Percentiles rank a stretch among this genome's conserved stretches.
Evolutionary conservation across 164 flowering plant species (phyloP).

Genomic region (Sedum album): DNA sequence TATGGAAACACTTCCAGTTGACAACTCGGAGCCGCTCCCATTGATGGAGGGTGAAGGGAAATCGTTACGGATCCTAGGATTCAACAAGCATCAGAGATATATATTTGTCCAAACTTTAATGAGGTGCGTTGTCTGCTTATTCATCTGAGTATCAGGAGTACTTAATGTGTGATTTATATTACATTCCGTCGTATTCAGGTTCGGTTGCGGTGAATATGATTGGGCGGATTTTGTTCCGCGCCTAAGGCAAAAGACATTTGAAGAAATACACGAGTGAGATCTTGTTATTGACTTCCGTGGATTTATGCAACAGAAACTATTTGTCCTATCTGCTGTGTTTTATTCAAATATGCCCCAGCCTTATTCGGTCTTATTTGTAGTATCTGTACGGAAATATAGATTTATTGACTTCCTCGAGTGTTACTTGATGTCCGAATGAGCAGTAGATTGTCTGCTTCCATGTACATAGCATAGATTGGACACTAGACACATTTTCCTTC

Average conservation of each 20-base stretch:
- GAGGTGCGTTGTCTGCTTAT: conserved; percentile 48
- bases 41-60: conserved; percentile 98
- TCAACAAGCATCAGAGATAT: conserved; percentile 85
- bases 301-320: neutral
- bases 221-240: conserved; percentile 82
- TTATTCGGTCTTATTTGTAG: neutral
- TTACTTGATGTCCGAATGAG: neutral
- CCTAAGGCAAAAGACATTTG: conserved; percentile 76
- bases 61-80: conserved; percentile 80
- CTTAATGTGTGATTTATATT: conserved; percentile 1
- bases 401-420: too few species aligned
- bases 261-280: conserved; percentile 73
- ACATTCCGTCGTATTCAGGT: conserved; percentile 34
- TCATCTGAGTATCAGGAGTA: neutral
- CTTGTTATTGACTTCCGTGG: neutral
- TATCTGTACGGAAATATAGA: too few species aligned
- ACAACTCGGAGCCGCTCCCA: conserved; percentile 55
- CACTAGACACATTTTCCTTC: neutral
- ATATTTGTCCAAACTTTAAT: conserved; percentile 81
- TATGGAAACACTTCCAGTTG: conserved; percentile 33
- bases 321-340: neutral
- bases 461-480: neutral
- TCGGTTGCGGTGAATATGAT: conserved; percentile 76
- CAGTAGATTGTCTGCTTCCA: neutral
- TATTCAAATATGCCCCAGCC: too few species aligned